phyloP scores from a whole-genome alignment of 495 filamentous ascomycete species.

The Aspergillus heteromorphus region DNA sequence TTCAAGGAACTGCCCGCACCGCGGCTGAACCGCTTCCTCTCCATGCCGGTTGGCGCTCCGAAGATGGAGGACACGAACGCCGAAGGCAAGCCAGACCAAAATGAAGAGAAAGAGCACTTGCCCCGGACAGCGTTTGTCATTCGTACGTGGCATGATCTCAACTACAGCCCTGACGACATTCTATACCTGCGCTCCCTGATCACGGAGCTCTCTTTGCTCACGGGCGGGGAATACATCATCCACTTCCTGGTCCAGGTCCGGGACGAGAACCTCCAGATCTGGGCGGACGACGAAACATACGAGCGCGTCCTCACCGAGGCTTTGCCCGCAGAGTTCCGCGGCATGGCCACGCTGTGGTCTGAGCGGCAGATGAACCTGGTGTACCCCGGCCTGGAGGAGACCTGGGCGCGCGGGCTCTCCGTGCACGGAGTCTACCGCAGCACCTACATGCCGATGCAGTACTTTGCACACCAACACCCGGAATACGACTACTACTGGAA shows the following conservation, averaged over 20 bases:
- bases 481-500: slow-evolving; percentile 98
- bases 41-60: slow-evolving; percentile 37
- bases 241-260: slow-evolving; percentile 66
- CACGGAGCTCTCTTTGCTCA: slow-evolving; percentile 56
- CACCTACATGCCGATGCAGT: slow-evolving; percentile 89
- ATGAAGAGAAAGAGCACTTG: slow-evolving; percentile 29
- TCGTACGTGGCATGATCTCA: slow-evolving; percentile 58
- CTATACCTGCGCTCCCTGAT: slow-evolving; percentile 55
- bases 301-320: slow-evolving; percentile 60
- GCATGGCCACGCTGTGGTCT: slow-evolving; percentile 86
- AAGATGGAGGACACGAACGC: slow-evolving; percentile 11
- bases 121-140: slow-evolving; percentile 57
- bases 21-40: slow-evolving; percentile 38
- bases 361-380: slow-evolving; percentile 84
- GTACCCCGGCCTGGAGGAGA: slow-evolving; percentile 77
- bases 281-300: slow-evolving; percentile 59
- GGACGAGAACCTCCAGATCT: slow-evolving; percentile 58
- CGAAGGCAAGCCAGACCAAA: slow-evolving; percentile 9
- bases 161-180: slow-evolving; percentile 48
- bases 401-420: slow-evolving; percentile 64
- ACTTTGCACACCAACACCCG: slow-evolving; percentile 81
- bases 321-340: slow-evolving; percentile 80
- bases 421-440: slow-evolving; percentile 89
- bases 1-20: slow-evolving; percentile 51
- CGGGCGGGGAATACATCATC: slow-evolving; percentile 58